Percentiles rank a stretch among this genome's conserved stretches.
phyloP scores from a whole-genome alignment of 768 basidiomycete genomes.

The Lactarius evosmus region DNA sequence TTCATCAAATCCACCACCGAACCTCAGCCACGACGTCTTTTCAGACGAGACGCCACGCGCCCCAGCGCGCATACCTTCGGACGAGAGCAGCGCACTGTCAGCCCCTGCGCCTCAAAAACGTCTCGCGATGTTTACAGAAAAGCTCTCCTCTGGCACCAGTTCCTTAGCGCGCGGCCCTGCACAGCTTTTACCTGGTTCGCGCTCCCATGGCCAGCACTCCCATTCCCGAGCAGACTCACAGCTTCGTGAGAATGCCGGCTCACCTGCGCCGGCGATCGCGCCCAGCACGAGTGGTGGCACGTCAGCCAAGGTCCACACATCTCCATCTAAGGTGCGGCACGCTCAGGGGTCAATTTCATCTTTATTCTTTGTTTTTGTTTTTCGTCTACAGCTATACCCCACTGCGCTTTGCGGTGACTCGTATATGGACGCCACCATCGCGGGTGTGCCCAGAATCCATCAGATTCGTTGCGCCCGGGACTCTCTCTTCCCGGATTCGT shows the following conservation, averaged over 20 bases:
- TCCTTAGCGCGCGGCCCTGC: conserved; percentile 25
- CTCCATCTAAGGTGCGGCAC: conserved; percentile 20
- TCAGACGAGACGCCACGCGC: conserved; percentile 3
- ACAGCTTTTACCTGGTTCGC: conserved; percentile 26
- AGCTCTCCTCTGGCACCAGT: conserved; percentile 28
- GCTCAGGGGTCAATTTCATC: background rate
- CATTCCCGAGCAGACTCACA: conserved; percentile 29
- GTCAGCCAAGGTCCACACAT: conserved; percentile 35
- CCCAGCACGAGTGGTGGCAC: conserved; percentile 24
- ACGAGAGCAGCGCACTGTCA: background rate
- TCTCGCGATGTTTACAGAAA: conserved; percentile 31
- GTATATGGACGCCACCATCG: conserved; percentile 3
- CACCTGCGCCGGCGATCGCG: conserved; percentile 30
- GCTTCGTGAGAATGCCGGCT: conserved; percentile 29
- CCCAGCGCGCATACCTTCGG: background rate
- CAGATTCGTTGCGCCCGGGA: background rate
- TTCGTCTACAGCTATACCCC: background rate
- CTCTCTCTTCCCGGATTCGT: no score
- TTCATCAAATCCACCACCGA: background rate
- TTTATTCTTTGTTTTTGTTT: background rate
- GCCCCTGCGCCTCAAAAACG: conserved; percentile 13
- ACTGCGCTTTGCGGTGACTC: background rate
- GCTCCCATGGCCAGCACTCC: conserved; percentile 29
- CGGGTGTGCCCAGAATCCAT: background rate
- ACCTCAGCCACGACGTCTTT: background rate